Conservation (phyloP, 306 rosid genomes). For the Castanea mollissima region DNA sequence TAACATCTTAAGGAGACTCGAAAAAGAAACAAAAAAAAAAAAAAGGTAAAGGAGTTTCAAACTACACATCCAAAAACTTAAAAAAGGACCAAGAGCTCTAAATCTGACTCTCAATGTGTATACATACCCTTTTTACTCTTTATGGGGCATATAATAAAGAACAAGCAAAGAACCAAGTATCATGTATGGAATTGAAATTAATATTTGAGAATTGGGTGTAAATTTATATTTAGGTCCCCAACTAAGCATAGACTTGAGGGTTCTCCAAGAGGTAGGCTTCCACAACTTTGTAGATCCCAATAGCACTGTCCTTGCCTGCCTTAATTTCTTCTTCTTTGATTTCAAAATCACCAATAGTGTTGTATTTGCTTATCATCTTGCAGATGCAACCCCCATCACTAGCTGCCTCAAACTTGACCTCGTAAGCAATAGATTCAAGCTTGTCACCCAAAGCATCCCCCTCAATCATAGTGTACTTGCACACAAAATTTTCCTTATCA, state of each 20-base stretch:
- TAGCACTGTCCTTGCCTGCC: slow-evolving; percentile 66
- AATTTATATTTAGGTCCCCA: background rate
- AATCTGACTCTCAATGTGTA: background rate
- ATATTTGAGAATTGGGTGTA: background rate
- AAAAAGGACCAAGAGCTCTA: no score
- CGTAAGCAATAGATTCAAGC: slow-evolving; percentile 63
- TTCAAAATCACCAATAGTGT: slow-evolving; percentile 38
- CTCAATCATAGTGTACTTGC: slow-evolving; percentile 71
- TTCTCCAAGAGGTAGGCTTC: slow-evolving; percentile 61
- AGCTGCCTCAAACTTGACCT: slow-evolving; percentile 63
- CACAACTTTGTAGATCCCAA: slow-evolving; percentile 61
- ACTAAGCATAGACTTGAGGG: slow-evolving; percentile 57
- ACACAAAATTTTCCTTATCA: slow-evolving; percentile 52
- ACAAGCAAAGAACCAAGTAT: background rate
- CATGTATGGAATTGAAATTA: background rate
- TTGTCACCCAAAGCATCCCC: slow-evolving; percentile 72
- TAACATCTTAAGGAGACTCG: no score
- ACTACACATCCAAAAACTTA: no score
- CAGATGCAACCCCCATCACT: slow-evolving; percentile 61
- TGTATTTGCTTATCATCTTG: slow-evolving; percentile 58
- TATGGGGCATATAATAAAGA: background rate
- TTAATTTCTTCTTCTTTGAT: slow-evolving; percentile 60
- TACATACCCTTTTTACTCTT: background rate
- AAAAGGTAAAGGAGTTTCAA: no score
- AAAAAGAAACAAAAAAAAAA: no score